These are phyloP conservation scores for Umbelopsis sp. DNA, from an alignment of 192 early-diverging fungal genomes.

Conservation along the genomic window DNA sequence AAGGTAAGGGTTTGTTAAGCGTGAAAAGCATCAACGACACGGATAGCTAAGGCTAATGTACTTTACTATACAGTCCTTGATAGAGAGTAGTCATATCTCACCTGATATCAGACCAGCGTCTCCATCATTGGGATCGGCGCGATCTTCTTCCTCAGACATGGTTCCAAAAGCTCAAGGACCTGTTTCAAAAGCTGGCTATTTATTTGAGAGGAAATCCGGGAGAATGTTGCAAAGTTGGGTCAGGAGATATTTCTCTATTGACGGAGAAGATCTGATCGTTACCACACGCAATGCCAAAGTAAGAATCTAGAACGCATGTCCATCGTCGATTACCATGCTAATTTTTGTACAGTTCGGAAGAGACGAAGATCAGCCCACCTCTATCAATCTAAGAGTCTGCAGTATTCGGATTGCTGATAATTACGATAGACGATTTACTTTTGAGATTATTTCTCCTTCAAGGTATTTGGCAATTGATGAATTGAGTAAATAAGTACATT, in stretches of 20 bases:
- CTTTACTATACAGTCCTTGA: background rate
- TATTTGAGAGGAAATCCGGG: slow-evolving; percentile 77
- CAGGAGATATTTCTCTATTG: slow-evolving; percentile 76
- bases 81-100: background rate
- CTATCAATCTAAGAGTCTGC: slow-evolving; percentile 74
- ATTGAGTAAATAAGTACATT: background rate
- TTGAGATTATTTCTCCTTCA: slow-evolving; percentile 84
- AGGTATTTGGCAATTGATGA: slow-evolving; percentile 45
- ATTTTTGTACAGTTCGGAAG: slow-evolving; percentile 43
- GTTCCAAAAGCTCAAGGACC: slow-evolving; percentile 4
- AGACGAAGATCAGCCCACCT: slow-evolving; percentile 57
- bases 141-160: background rate
- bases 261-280: slow-evolving; percentile 60
- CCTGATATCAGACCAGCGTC: background rate
- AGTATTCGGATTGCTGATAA: slow-evolving; percentile 65
- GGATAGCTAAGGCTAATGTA: background rate
- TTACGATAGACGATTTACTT: slow-evolving; percentile 75
- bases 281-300: slow-evolving; percentile 43
- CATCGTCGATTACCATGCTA: background rate
- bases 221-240: slow-evolving; percentile 80
- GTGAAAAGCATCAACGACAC: background rate
- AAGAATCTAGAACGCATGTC: background rate
- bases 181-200: slow-evolving; percentile 62
- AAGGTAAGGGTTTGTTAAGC: slow-evolving; percentile 21
- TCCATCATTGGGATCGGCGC: background rate